Evolutionary conservation across 495 filamentous ascomycete genomes (phyloP), one percentile per base, ranked within the genome.

Genomic region (Lasiosphaeria miniovina): DNA sequence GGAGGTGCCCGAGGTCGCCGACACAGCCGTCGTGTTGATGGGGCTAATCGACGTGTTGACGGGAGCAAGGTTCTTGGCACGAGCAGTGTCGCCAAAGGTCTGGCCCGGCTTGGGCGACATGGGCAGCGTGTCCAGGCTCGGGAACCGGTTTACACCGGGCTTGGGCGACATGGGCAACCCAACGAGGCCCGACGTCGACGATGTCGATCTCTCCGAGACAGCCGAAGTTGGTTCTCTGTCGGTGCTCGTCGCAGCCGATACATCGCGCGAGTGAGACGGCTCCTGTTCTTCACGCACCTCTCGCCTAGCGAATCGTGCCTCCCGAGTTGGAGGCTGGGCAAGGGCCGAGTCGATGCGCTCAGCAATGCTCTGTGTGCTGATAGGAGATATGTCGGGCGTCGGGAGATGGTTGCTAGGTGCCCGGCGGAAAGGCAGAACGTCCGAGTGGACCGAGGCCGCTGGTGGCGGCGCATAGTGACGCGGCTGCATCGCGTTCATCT

Each of bases 401-500:
- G 79, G 73, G n/a, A 77, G 72, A 33, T 61, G 64, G 61, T 40
- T 67, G 62, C 54, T 58, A 57, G 54, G 64, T 54, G 60, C 57
- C 48, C 72, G 66, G 33, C 71, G 68, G 67, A 71, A 81, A 41
- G 79, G 75, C 2, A 67, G 65, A 55, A 77, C 76, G 58, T 77
- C 68, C 14, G 63, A 72, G 3, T 75, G 79, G 14, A 80, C 65
- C 48, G 78, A 77, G 35, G 75, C 77, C 49, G 75, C 77, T 36
- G 80, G 77, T 45, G 73, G 68, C 36, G 73, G 77, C 48, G 65
- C 68, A 53, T 84, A 83, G 50, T 79, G 73, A 9, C 78, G 74
- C 14, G 78, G 80, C n/a, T 76, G 66, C 49, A 83, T 78, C 49
- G 78, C 40, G 68, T 70, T 80, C 79, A 81, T 75, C 62, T 82